Percentiles rank a stretch among this genome's conserved stretches.
Evolutionary conservation across 2,329 filamentous ascomycete genomes (phyloP).

Genomic region (Clonostachys chloroleuca): DNA sequence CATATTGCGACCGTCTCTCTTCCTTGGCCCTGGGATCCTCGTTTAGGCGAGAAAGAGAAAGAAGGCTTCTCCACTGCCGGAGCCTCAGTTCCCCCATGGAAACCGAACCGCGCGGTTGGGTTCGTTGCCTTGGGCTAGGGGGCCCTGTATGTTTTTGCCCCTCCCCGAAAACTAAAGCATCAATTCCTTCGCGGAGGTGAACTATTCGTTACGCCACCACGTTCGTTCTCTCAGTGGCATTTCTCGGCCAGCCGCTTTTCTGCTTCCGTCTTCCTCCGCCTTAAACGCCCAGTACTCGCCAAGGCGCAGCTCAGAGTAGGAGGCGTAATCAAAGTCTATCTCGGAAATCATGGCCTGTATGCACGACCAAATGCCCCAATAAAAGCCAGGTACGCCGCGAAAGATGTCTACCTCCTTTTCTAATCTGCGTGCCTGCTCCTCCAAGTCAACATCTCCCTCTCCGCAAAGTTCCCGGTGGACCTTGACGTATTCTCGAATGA

Average conservation of each 20-base stretch:
- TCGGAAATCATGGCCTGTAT: constrained; percentile 93
- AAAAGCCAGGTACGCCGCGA: constrained; percentile 84
- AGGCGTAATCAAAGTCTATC: constrained; percentile 95
- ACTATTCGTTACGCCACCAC: constrained; percentile 47
- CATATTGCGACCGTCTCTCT: too few species aligned
- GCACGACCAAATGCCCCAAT: constrained; percentile 90
- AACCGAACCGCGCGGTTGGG: too few species aligned
- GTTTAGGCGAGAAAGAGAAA: too few species aligned
- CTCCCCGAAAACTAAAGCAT: too few species aligned
- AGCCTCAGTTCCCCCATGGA: too few species aligned
- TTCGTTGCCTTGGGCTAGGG: too few species aligned
- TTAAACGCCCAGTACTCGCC: constrained; percentile 95
- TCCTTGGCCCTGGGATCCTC: too few species aligned
- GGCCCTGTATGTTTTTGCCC: too few species aligned
- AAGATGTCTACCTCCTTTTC: constrained; percentile 81
- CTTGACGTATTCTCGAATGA: constrained; percentile 77
- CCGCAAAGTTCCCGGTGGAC: constrained; percentile 60
- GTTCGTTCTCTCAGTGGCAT: constrained; percentile 72
- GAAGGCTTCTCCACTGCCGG: too few species aligned
- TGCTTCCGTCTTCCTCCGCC: constrained; percentile 62
- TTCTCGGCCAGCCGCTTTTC: constrained; percentile 46
- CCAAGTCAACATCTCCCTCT: constrained; percentile 38
- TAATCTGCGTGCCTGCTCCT: constrained; percentile 64
- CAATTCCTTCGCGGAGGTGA: too few species aligned
- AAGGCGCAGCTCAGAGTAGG: constrained; percentile 80